A percentile compares a stretch with the other conserved stretches of the same genome.
Evolutionary conservation across 2,329 filamentous ascomycete species (phyloP).

Genomic region (Apiospora phragmitis): DNA sequence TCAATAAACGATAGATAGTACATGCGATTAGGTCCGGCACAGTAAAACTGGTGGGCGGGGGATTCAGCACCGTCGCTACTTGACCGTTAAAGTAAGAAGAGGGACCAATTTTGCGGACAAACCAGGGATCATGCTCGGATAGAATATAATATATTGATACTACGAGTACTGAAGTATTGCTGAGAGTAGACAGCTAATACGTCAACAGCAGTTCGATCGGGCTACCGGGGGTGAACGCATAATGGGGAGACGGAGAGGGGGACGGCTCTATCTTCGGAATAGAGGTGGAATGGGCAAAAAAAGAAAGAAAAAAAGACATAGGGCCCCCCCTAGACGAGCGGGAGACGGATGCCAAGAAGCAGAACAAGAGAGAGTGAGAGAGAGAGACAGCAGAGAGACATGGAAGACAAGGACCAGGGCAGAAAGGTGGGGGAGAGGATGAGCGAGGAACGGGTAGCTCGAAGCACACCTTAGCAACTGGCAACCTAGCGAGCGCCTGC

Average conservation of each 20-base stretch:
- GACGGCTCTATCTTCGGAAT: neutral
- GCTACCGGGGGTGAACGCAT: neutral
- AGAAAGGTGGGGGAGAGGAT: slow-evolving; percentile 17
- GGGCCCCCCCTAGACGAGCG: neutral
- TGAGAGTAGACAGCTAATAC: neutral
- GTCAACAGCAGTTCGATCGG: neutral
- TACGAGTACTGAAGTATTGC: neutral
- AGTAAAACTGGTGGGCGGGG: slow-evolving; percentile 4
- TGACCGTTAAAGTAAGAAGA: neutral
- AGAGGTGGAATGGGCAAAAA: neutral
- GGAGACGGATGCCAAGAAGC: neutral
- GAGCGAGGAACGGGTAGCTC: neutral
- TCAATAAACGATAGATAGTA: neutral
- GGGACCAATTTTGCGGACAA: neutral
- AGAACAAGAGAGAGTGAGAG: slow-evolving; percentile 6
- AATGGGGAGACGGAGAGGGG: neutral
- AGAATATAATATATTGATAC: neutral
- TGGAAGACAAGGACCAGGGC: slow-evolving; percentile 11
- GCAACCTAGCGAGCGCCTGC: neutral
- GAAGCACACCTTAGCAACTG: neutral
- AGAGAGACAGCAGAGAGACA: slow-evolving; percentile 16
- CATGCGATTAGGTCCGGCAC: neutral
- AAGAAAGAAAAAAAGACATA: slow-evolving; percentile 6
- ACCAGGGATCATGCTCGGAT: neutral
- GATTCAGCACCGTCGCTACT: neutral